Evolutionary conservation across 2,329 filamentous ascomycete genomes (phyloP).

Genomic region (Sporothrix dimorphospora): DNA sequence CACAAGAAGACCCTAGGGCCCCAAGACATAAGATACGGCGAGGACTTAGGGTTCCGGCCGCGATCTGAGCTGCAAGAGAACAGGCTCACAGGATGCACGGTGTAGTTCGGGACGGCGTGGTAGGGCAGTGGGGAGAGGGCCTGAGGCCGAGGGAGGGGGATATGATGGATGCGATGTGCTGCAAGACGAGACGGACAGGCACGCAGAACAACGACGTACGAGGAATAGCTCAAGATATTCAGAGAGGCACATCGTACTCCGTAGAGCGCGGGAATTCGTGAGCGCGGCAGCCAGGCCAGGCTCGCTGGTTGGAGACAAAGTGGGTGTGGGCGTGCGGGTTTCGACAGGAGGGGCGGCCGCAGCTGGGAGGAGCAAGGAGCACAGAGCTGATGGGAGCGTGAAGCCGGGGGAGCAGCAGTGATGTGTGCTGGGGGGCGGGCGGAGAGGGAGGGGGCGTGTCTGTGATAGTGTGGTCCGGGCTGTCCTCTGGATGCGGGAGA

Average conservation of each 20-base stretch:
- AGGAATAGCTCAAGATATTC: neutral
- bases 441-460: neutral
- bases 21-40: neutral
- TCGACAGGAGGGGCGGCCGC: slow-evolving; percentile 3
- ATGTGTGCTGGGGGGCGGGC: slow-evolving; percentile 5
- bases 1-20: neutral
- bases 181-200: slow-evolving; percentile 8
- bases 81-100: slow-evolving; percentile 1
- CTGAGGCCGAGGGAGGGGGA: neutral
- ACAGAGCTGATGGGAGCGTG: neutral
- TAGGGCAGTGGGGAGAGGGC: neutral
- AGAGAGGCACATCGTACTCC: neutral
- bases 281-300: neutral
- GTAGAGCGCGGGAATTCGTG: neutral
- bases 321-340: slow-evolving; percentile 12
- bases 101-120: neutral
- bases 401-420: neutral
- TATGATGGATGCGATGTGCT: neutral
- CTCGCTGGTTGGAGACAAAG: neutral
- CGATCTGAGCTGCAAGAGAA: slow-evolving; percentile 2
- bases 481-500: neutral
- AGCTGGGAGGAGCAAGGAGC: neutral
- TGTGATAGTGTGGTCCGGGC: neutral
- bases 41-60: neutral
- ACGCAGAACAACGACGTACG: neutral